Percentiles rank a stretch among this genome's conserved stretches.
phyloP scores from a whole-genome alignment of 768 basidiomycete species.

The Lactarius psammicola region DNA sequence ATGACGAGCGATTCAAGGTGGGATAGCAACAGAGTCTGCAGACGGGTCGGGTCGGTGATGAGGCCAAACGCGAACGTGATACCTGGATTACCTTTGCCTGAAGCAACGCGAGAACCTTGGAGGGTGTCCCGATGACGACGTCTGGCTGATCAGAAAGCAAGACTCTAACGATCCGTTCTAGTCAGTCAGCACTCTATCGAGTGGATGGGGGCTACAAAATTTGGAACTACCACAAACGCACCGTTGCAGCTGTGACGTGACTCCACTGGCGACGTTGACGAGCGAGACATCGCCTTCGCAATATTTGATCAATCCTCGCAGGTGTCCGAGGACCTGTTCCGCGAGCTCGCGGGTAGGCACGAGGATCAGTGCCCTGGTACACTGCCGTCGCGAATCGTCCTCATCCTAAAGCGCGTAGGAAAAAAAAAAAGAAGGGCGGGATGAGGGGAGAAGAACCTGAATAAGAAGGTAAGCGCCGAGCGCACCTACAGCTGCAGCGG shows the following conservation, averaged over 20 bases:
- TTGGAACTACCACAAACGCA: slow-evolving; percentile 34
- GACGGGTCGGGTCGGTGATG: slow-evolving; percentile 5
- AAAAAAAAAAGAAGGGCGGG: background rate
- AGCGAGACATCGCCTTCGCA: slow-evolving; percentile 73
- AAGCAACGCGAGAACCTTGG: slow-evolving; percentile 62
- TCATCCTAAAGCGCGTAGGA: slow-evolving; percentile 13
- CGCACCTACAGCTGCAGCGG: slow-evolving; percentile 50
- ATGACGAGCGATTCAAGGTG: slow-evolving; percentile 86
- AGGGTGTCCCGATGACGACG: slow-evolving; percentile 76
- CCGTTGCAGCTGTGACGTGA: slow-evolving; percentile 70
- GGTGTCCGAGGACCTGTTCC: slow-evolving; percentile 78
- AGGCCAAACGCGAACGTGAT: background rate
- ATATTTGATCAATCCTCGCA: slow-evolving; percentile 66
- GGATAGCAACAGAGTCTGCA: slow-evolving; percentile 59
- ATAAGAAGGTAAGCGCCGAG: background rate
- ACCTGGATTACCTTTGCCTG: slow-evolving; percentile 56
- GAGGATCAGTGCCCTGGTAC: slow-evolving; percentile 75
- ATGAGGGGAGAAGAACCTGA: background rate
- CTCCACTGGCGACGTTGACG: slow-evolving; percentile 75
- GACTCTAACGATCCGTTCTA: slow-evolving; percentile 36
- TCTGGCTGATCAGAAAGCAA: slow-evolving; percentile 71
- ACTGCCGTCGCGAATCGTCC: slow-evolving; percentile 37
- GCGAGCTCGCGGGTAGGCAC: slow-evolving; percentile 92
- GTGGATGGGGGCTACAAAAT: background rate
- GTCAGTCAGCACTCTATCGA: background rate